Evolutionary conservation across 140 eudicot species (phyloP), one percentile per base, ranked within the genome.

Genomic region (Erigeron philadelphicus): DNA sequence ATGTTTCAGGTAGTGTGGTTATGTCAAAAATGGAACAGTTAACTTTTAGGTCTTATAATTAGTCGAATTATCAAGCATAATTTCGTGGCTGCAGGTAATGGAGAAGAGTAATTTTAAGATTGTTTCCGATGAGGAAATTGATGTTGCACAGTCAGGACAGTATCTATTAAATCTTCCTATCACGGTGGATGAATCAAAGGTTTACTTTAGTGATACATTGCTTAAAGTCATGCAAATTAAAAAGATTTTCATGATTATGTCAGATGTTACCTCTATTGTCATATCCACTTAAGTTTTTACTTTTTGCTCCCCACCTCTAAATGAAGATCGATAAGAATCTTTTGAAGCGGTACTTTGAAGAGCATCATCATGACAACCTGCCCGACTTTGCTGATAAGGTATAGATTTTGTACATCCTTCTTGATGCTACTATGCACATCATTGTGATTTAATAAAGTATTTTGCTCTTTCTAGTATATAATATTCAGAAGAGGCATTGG

Each of bases 321-420:
- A 60, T 78, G 72, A 72, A 91, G 97, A 88, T 91, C 68, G 97
- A 91, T 77, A 82, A 91, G 72, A 81, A 82, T 67, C 88, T 91
- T 80, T 59, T 88, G 84, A 82, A 84, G 84, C 80, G 72, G 17
- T 91, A 81, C 63, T 91, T 91, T 66, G 86, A 76, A 21, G 72
- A 84, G 25, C 96, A 92, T 82, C 95, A 77, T 61, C 81, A 76
- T 48, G 96, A 86, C 53, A 60, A 84, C 75, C 92, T 92, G 68
- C 98, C 98, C 0, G 96, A 92, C 54, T 92, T 92, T 78, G 89
- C 95, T 64, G 96, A 92, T 76, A 86, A 88, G 98, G 98, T 92
- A 61, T 61, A 8, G 55, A 18, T 66, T 55, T 41, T 66, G 78
- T 40, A 18, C 40, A 47, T 42, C 7, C 4, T 70, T 18, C 61